Percentiles rank a stretch among this genome's conserved stretches.
Conservation (phyloP, 164 flowering plant genomes). For the Vitis amurensis region DNA sequence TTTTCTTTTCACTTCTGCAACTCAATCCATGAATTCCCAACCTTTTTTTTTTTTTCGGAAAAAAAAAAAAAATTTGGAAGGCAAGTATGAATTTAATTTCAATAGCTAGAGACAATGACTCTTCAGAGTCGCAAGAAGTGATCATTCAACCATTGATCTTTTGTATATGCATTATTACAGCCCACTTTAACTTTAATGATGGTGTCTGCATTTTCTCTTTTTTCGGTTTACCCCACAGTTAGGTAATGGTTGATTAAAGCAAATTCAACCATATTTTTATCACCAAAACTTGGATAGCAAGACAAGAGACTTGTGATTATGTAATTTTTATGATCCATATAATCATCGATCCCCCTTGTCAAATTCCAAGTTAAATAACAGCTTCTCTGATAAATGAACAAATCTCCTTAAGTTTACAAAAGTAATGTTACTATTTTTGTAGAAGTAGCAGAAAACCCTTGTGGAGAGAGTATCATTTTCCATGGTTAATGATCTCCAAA, state of each 20-base stretch:
- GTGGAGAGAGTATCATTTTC: no score
- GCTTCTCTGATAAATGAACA: no score
- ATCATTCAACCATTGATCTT: conserved; percentile 19
- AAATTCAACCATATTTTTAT: conserved; percentile 7
- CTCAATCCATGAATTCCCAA: neutral
- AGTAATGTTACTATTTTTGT: no score
- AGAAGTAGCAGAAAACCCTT: no score
- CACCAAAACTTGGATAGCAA: conserved; percentile 28
- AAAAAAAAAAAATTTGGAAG: no score
- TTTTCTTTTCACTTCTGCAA: neutral
- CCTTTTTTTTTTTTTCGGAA: neutral
- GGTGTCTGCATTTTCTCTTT: conserved; percentile 11
- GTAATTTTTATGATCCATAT: neutral
- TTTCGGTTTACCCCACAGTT: neutral
- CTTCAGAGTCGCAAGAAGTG: neutral
- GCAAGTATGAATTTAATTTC: neutral
- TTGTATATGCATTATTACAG: conserved; percentile 6
- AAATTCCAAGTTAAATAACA: no score
- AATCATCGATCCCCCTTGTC: neutral
- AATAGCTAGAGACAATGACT: neutral
- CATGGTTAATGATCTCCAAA: no score
- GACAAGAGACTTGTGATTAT: conserved; percentile 3
- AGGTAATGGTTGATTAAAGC: neutral
- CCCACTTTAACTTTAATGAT: conserved; percentile 29
- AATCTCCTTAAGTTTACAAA: no score